Percentiles rank a stretch among this genome's conserved stretches.
These are phyloP conservation scores for Lachancea waltii DNA, from an alignment of 805 yeast genomes.

Conservation along the genomic window DNA sequence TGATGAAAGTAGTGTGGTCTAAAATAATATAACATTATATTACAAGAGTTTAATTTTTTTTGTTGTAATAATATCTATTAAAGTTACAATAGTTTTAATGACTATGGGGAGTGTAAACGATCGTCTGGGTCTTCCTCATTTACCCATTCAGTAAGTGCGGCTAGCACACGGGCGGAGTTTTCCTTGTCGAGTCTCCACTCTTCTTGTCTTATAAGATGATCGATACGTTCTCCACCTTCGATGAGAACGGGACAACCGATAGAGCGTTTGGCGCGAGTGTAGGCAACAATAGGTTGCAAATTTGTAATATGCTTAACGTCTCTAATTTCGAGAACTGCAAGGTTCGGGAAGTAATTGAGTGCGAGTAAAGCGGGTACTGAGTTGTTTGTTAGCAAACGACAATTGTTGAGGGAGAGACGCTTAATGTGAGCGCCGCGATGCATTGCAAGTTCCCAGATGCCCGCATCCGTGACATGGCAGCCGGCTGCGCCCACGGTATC, in stretches of 20 bases:
- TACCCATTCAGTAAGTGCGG: slow-evolving; percentile 62
- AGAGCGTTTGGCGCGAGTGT: slow-evolving; percentile 47
- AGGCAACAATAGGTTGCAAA: slow-evolving; percentile 59
- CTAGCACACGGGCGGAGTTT: slow-evolving; percentile 49
- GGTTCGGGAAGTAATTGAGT: slow-evolving; percentile 44
- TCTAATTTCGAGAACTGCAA: slow-evolving; percentile 74
- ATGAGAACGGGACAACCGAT: slow-evolving; percentile 49
- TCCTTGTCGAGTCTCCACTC: slow-evolving; percentile 53
- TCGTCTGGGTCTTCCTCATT: slow-evolving; percentile 31
- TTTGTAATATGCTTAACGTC: slow-evolving; percentile 51
- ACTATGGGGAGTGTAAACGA: background rate
- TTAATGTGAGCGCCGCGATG: slow-evolving; percentile 44
- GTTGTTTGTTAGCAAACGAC: slow-evolving; percentile 51
- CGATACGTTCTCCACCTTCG: slow-evolving; percentile 72
- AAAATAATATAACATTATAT: too few species aligned
- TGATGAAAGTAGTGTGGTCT: too few species aligned
- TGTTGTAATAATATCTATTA: too few species aligned
- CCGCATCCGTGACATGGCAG: slow-evolving; percentile 67
- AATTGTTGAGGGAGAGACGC: slow-evolving; percentile 70
- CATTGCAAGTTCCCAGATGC: slow-evolving; percentile 73
- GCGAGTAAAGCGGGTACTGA: slow-evolving; percentile 45
- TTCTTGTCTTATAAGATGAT: slow-evolving; percentile 50
- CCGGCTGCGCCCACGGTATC: slow-evolving; percentile 86
- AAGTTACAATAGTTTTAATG: too few species aligned
- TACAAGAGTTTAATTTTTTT: too few species aligned